These are phyloP conservation scores for Amaranthus tricolor DNA, from an alignment of 179 eudicot species.

Conservation along the genomic window DNA sequence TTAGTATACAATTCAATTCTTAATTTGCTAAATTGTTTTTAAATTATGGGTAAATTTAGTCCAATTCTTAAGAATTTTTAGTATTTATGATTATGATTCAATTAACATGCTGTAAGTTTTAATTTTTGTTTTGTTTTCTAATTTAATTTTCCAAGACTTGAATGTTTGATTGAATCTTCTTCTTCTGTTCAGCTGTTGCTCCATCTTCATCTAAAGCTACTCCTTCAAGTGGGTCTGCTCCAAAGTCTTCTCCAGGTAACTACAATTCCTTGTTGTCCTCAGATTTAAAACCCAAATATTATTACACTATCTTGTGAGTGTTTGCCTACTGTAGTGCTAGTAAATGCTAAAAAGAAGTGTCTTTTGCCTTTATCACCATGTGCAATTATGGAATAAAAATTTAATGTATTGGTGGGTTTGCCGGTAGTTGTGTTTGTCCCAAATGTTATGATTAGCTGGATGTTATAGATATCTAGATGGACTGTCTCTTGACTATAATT, in stretches of 20 bases:
- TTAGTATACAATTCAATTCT: background rate
- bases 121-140: no score
- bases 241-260: slow-evolving; percentile 5
- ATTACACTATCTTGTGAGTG: background rate
- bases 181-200: slow-evolving; percentile 1
- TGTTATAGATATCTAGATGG: no score
- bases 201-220: background rate
- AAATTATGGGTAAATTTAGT: background rate
- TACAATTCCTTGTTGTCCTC: background rate
- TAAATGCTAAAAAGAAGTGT: background rate
- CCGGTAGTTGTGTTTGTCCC: background rate
- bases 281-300: background rate
- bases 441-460: background rate
- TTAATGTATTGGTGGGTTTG: background rate
- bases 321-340: background rate
- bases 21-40: background rate
- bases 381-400: background rate
- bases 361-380: background rate
- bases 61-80: background rate
- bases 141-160: background rate
- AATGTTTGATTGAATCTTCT: background rate
- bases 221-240: slow-evolving; percentile 2
- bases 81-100: background rate
- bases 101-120: no score
- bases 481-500: no score